phyloP scores from a whole-genome alignment of 192 early-diverging fungal genomes.

The Coemansia sp. region DNA sequence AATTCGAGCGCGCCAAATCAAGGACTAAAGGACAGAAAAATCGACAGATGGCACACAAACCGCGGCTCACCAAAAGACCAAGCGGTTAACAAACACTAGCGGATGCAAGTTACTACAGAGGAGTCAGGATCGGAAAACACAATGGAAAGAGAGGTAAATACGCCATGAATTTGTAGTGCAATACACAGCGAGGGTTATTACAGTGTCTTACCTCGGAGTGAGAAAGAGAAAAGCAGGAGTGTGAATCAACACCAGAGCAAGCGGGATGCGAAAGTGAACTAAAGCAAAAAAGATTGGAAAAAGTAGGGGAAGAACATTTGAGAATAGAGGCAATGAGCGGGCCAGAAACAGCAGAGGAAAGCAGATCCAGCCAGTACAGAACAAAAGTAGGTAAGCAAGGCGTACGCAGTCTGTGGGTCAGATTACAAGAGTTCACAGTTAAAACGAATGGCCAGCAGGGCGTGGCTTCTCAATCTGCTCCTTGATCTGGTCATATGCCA shows the following conservation, averaged over 20 bases:
- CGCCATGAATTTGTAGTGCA: no score
- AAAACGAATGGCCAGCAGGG: constrained; percentile 12
- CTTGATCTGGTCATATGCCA: constrained; percentile 51
- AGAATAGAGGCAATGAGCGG: constrained; percentile 4
- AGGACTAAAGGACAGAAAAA: no score
- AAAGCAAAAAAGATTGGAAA: constrained; percentile 4
- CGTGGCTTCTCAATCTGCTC: constrained; percentile 38
- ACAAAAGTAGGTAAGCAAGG: not conserved
- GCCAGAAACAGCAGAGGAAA: not conserved
- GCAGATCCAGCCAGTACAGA: not conserved
- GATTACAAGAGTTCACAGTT: not conserved
- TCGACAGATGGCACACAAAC: no score
- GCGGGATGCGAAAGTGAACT: constrained; percentile 1
- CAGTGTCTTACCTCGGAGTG: no score
- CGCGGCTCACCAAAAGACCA: no score
- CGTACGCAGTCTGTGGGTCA: not conserved
- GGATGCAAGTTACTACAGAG: no score
- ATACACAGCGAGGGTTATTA: no score
- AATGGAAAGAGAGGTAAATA: no score
- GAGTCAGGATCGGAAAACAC: no score
- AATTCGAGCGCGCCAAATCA: no score
- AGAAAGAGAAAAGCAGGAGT: no score
- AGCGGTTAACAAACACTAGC: no score
- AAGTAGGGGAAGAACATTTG: not conserved
- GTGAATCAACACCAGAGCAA: not conserved